Base-by-base conservation (phyloP, 305 asterid genomes). In the Ruellia speciosa region DNA sequence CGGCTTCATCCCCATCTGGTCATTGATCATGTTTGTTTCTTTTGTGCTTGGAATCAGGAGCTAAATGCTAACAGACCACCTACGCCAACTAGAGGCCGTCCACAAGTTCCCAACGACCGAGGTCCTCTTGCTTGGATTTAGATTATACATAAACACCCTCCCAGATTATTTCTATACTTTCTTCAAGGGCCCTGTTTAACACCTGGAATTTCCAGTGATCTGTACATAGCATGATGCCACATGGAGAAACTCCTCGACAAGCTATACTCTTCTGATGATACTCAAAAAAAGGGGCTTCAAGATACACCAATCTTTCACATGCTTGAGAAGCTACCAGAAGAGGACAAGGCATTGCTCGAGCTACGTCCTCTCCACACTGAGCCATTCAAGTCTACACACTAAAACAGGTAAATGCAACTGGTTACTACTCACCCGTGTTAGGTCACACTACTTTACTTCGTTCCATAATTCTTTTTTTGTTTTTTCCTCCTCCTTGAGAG, bases 41-140 rank as follows among this genome's bases (percentile, higher is more conserved):
- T 20, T 14, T 49, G 24, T 71, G n/a, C 43, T 11, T 58, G 70
- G 58, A 54, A 47, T 58, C 67, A 92, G 99, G 99, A 93, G 74
- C 94, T 93, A 54, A 93, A 93, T 66, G 97, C 94, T 11, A 88
- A 93, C 84, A 77, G 99, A 57, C 99, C 99, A 41, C 86, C 97
- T 0, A 93, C 99, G 14, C 99, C 97, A 5, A 93, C 99, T 14
- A 82, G 97, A 77, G 96, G 99, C 14, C 97, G 97, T 45, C 97
- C 97, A 31, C 97, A 84, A 84, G 94, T 76, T 54, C 75, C 86
- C 50, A 81, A 68, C 48, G 99, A 88, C 63, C 85, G 92, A 80
- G 96, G 95, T 80, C 88, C 99, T 77, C 88, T 83, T 54, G 87
- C 99, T 65, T 93, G 94, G 94, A 81, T 83, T 78, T 92, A 82